A percentile compares a stretch with the other conserved stretches of the same genome.
These are phyloP conservation scores for Talaromyces marneffei DNA, from an alignment of 2,329 filamentous ascomycete genomes.

Conservation along the genomic window DNA sequence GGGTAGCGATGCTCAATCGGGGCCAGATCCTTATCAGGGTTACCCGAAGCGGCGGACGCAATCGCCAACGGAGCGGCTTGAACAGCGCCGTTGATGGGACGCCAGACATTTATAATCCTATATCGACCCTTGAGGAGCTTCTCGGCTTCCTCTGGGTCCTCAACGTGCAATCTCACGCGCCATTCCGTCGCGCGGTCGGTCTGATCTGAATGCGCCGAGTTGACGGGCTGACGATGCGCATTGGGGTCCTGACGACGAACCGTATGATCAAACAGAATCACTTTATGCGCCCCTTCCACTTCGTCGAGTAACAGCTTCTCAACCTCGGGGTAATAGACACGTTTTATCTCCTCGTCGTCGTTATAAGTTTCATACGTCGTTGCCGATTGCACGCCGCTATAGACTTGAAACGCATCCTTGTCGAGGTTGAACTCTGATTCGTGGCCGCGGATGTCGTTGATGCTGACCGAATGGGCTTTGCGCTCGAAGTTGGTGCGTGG, in stretches of 20 bases:
- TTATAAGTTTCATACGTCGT: constrained; percentile 55
- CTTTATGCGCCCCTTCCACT: constrained; percentile 59
- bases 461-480: constrained; percentile 46
- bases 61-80: constrained; percentile 54
- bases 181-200: constrained; percentile 59
- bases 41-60: constrained; percentile 51
- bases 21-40: constrained; percentile 57
- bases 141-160: constrained; percentile 58
- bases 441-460: constrained; percentile 68
- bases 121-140: constrained; percentile 62
- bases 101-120: constrained; percentile 85
- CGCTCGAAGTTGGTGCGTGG: constrained; percentile 61
- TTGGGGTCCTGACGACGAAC: constrained; percentile 61
- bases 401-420: constrained; percentile 66
- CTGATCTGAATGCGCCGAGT: constrained; percentile 76
- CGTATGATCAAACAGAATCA: constrained; percentile 83
- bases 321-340: constrained; percentile 79
- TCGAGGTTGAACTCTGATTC: constrained; percentile 64
- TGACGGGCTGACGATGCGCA: constrained; percentile 63
- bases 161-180: constrained; percentile 63
- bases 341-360: constrained; percentile 60
- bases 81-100: constrained; percentile 56
- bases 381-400: constrained; percentile 54
- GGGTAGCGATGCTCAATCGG: constrained; percentile 70
- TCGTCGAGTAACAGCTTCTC: constrained; percentile 62